These are phyloP conservation scores for Daldinia bambusicola DNA, from an alignment of 495 filamentous ascomycete genomes.

Conservation along the genomic window DNA sequence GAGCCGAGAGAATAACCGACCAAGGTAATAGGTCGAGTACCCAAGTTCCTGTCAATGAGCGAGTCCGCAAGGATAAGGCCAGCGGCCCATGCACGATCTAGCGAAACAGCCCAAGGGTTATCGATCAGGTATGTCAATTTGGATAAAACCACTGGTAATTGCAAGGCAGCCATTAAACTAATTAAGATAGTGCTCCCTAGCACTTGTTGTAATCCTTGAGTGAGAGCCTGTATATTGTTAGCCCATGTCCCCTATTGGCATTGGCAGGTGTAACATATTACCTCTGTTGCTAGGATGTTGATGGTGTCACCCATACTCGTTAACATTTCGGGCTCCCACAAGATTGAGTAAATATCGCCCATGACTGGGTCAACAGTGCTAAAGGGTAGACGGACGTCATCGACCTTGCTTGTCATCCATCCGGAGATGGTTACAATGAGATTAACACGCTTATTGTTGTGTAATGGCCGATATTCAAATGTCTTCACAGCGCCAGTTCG, in stretches of 20 bases:
- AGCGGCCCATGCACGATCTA: constrained; percentile 85
- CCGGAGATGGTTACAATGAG: constrained; percentile 95
- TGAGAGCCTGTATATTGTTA: constrained; percentile 73
- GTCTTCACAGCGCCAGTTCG: constrained; percentile 91
- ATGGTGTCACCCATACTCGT: constrained; percentile 97
- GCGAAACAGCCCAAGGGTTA: constrained; percentile 96
- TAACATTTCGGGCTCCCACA: constrained; percentile 99
- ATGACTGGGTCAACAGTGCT: constrained; percentile 97
- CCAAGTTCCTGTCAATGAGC: constrained; percentile 89
- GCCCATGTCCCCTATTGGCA: not conserved
- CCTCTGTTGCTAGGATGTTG: constrained; percentile 97
- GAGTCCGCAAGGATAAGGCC: constrained; percentile 97
- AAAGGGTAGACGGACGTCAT: constrained; percentile 94
- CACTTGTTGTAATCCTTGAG: constrained; percentile 95
- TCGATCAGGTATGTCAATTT: constrained; percentile 98
- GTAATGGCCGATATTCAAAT: constrained; percentile 94
- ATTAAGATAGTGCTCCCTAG: constrained; percentile 90
- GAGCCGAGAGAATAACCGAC: constrained; percentile 95
- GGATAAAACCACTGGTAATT: constrained; percentile 88
- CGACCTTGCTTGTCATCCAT: constrained; percentile 98
- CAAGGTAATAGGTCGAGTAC: constrained; percentile 90
- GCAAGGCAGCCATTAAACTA: constrained; percentile 90
- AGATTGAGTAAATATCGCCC: constrained; percentile 96
- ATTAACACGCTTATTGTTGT: constrained; percentile 98
- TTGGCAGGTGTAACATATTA: constrained; percentile 52